Base-by-base conservation (phyloP, 768 basidiomycete species). In the Sistotremastrum niveocremeum region DNA sequence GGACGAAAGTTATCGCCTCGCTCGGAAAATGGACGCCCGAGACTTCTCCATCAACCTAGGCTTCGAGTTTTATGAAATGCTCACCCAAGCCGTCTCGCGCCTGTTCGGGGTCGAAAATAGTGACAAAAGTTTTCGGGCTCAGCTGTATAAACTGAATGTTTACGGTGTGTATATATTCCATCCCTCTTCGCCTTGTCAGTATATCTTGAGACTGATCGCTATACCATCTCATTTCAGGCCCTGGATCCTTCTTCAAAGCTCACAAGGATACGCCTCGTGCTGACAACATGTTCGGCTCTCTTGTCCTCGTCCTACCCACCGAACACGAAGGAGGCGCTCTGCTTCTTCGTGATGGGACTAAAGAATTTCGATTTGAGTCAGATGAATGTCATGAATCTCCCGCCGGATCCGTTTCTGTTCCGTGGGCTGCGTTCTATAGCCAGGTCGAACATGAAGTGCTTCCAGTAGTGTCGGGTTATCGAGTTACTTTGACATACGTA, bases 371-470 rank as follows among this genome's bases (percentile, higher is more conserved):
- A 5, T 46, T 51, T 34, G 44, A 49, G 33, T 51, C 49, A 6
- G 42, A n/a, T 20, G 37, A 37, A 2, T 49, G 34, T 12, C 28
- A 48, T 34, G 12, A 34, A 3, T 7, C n/a, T 31, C n/a, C 31
- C 2, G 29, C n/a, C 6, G 31, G n/a, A 6, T 41, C 41, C 34
- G 20, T 20, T 20, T 32, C 48, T n/a, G 36, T 58, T 28, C 51
- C 48, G 1, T 53, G 62, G 10, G 60, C 57, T 7, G 65, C 62
- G 10, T 57, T 62, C 36, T 64, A 9, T 64, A 63, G 63, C 52
- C 66, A 69, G 47, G 60, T 70, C 42, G 66, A 67, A 44, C 66
- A 69, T 38, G 66, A 69, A 53, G 66, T 69, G 28, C 20, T 52
- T 2, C 51, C 53, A 6, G 65, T 70, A 6, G 51, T 45, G 0